Conservation (phyloP, 2,329 filamentous ascomycete species). For the Alternaria sp. region DNA sequence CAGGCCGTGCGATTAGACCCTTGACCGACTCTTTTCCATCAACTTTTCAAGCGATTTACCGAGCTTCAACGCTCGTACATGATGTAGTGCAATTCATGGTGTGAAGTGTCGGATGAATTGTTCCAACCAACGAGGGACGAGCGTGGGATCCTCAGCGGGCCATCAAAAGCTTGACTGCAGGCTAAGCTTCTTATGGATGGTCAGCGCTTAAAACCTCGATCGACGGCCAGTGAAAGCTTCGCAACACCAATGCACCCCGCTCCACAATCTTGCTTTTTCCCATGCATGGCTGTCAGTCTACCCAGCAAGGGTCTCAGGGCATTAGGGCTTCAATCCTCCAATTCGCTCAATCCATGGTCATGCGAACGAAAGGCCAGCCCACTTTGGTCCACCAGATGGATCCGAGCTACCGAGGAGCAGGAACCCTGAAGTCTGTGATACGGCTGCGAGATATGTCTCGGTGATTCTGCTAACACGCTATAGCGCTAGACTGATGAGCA, state of each 20-base stretch:
- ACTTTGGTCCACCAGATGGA: constrained; percentile 23
- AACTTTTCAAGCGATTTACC: constrained; percentile 6
- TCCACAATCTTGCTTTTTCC: constrained; percentile 33
- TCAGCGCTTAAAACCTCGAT: constrained; percentile 29
- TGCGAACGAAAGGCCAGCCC: constrained; percentile 46
- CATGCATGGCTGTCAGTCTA: constrained; percentile 44
- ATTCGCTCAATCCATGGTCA: constrained; percentile 45
- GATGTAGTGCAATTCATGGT: constrained; percentile 10
- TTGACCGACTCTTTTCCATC: constrained; percentile 3
- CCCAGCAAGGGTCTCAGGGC: constrained; percentile 20
- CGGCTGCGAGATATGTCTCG: constrained; percentile 25
- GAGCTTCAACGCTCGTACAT: constrained; percentile 14
- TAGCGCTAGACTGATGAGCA: constrained; percentile 7
- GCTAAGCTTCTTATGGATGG: constrained; percentile 23
- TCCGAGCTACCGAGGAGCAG: constrained; percentile 15
- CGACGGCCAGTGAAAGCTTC: constrained; percentile 29
- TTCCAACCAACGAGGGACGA: constrained; percentile 25
- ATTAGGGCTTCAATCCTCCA: constrained; percentile 23
- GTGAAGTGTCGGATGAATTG: constrained; percentile 15
- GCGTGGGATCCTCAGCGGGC: constrained; percentile 15
- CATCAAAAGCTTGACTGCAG: constrained; percentile 28
- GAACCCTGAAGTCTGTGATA: constrained; percentile 39
- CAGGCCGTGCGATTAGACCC: constrained; percentile 5
- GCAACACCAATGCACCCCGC: constrained; percentile 31
- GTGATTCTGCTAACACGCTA: constrained; percentile 20